Percentiles rank a stretch among this genome's conserved stretches.
phyloP scores from a whole-genome alignment of 2,329 filamentous ascomycete species.

The Beauveria scarabaeidicola region DNA sequence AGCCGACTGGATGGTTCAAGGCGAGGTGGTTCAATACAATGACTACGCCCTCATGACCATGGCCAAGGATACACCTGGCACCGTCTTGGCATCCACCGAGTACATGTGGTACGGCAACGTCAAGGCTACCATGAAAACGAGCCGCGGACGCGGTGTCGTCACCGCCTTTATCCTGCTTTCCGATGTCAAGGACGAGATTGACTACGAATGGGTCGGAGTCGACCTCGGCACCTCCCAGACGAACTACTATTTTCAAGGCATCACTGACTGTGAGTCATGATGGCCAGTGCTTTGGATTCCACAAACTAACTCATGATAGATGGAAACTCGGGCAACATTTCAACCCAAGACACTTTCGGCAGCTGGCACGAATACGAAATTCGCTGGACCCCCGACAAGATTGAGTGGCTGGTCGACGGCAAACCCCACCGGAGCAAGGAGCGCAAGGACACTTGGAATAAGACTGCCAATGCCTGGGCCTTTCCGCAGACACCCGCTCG shows the following conservation, averaged over 20 bases:
- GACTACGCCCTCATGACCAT: conserved; percentile 78
- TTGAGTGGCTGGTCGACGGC: conserved; percentile 85
- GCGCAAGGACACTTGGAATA: conserved; percentile 77
- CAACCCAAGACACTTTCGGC: conserved; percentile 59
- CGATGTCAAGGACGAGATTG: conserved; percentile 96
- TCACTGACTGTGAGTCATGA: conserved; percentile 67
- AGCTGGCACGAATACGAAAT: conserved; percentile 88
- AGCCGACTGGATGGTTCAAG: conserved; percentile 84
- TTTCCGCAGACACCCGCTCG: conserved; percentile 89
- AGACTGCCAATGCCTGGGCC: conserved; percentile 68
- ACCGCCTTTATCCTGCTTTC: conserved; percentile 93
- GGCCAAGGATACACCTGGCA: conserved; percentile 76
- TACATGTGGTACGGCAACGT: conserved; percentile 98
- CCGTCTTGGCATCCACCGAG: conserved; percentile 70
- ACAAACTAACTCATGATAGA: conserved; percentile 41
- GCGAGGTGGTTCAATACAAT: conserved; percentile 59
- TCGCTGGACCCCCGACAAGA: conserved; percentile 78
- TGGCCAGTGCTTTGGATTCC: not conserved
- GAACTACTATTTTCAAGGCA: conserved; percentile 95
- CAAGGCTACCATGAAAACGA: conserved; percentile 75
- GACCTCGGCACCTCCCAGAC: conserved; percentile 74
- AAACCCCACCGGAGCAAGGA: conserved; percentile 64
- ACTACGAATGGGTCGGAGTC: conserved; percentile 87
- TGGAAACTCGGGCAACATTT: conserved; percentile 64
- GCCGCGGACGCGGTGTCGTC: conserved; percentile 80